phyloP scores from a whole-genome alignment of 768 basidiomycete species.

The Tephrocybe rancida region DNA sequence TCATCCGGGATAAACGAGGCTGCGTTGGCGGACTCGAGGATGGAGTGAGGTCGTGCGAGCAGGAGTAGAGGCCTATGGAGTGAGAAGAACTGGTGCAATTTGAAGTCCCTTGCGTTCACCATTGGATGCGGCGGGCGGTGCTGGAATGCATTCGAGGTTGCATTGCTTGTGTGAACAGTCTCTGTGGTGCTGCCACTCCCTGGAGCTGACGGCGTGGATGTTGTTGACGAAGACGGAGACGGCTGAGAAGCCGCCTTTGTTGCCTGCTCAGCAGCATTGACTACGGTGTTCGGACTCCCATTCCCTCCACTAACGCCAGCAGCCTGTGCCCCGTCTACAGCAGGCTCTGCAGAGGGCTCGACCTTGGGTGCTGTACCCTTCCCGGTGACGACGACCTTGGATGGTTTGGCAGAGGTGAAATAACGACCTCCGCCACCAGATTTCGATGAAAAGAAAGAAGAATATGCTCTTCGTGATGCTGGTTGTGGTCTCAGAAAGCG shows the following conservation, averaged over 20 bases:
- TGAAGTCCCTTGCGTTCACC: conserved; percentile 68
- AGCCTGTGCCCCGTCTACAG: conserved; percentile 22
- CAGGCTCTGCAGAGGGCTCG: conserved; percentile 19
- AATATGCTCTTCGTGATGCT: conserved; percentile 61
- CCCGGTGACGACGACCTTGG: conserved; percentile 47
- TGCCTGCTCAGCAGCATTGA: conserved; percentile 14
- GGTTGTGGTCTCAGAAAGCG: conserved; percentile 51
- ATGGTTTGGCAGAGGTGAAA: conserved; percentile 73
- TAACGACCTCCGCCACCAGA: conserved; percentile 68
- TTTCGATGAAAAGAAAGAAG: conserved; percentile 80
- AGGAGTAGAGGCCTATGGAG: conserved; percentile 79
- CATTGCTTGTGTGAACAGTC: not conserved
- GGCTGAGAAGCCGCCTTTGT: conserved; percentile 2
- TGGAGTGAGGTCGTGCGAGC: conserved; percentile 59
- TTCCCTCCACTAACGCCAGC: not conserved
- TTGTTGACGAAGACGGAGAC: not conserved
- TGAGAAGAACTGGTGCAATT: conserved; percentile 84
- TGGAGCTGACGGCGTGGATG: conserved; percentile 17
- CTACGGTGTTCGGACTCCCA: not conserved
- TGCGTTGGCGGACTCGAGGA: conserved; percentile 41
- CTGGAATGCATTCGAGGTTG: not conserved
- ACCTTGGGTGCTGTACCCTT: conserved; percentile 29
- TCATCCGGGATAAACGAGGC: conserved; percentile 18
- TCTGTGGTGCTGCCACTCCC: not conserved
- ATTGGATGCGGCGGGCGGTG: conserved; percentile 47